A percentile compares a stretch with the other conserved stretches of the same genome.
phyloP scores from a whole-genome alignment of 2,329 filamentous ascomycete genomes.

The Atkinsonella texensis region DNA sequence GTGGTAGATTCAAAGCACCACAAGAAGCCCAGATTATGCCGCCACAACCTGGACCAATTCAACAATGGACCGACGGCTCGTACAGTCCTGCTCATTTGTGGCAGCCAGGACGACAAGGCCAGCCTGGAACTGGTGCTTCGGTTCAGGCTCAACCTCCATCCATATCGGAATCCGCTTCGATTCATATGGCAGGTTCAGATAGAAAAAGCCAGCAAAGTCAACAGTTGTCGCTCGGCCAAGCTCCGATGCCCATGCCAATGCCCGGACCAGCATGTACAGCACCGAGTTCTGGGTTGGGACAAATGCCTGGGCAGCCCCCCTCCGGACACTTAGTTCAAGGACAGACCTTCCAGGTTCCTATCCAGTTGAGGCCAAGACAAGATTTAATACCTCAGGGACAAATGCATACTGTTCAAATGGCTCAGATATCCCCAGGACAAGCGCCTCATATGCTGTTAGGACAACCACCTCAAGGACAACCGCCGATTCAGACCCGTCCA shows the following conservation, averaged over 20 bases:
- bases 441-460: neutral
- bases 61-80: constrained; percentile 2
- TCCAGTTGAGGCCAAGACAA: neutral
- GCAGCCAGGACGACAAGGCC: constrained; percentile 6
- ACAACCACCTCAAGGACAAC: neutral
- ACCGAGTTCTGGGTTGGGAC: neutral
- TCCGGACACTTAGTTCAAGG: neutral
- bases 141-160: neutral
- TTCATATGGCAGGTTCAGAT: neutral
- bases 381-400: neutral
- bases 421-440: neutral
- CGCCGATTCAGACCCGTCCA: neutral
- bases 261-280: neutral
- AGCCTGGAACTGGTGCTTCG: neutral
- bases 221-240: neutral
- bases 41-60: neutral
- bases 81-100: constrained; percentile 2
- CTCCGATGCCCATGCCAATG: neutral
- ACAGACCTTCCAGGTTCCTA: neutral
- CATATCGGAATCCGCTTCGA: constrained; percentile 3
- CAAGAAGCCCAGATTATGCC: constrained; percentile 4
- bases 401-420: neutral
- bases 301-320: neutral
- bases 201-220: constrained; percentile 1
- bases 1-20: constrained; percentile 1